phyloP scores from a whole-genome alignment of 1,139 yeast genomes.

The Williopsis jadinii region DNA sequence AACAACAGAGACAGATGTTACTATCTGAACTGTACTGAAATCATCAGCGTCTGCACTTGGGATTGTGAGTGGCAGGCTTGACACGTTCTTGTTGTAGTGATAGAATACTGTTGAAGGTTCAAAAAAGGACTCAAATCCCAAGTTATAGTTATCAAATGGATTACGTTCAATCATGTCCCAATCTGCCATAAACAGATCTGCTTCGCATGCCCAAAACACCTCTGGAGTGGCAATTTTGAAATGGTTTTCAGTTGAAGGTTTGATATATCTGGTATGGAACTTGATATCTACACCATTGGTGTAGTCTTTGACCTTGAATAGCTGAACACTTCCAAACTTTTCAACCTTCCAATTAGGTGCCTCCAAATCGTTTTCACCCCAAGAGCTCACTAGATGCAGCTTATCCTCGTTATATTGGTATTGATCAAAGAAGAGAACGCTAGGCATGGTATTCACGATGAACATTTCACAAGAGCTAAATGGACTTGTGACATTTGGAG shows the following conservation, averaged over 20 bases:
- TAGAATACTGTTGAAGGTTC: slow-evolving; percentile 37
- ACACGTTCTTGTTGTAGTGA: slow-evolving; percentile 18
- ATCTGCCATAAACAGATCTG: slow-evolving; percentile 20
- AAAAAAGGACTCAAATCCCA: slow-evolving; percentile 39
- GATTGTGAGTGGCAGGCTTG: slow-evolving; percentile 22
- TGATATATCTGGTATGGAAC: slow-evolving; percentile 42
- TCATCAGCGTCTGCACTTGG: slow-evolving; percentile 30
- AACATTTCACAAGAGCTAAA: slow-evolving; percentile 26
- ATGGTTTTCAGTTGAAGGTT: slow-evolving; percentile 27
- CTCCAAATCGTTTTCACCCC: slow-evolving; percentile 32
- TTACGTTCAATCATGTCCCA: slow-evolving; percentile 18
- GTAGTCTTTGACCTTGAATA: slow-evolving; percentile 29
- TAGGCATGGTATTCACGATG: slow-evolving; percentile 24
- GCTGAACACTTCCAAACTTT: slow-evolving; percentile 35
- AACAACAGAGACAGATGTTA: slow-evolving; percentile 26
- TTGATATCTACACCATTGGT: slow-evolving; percentile 26
- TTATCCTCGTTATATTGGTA: slow-evolving; percentile 29
- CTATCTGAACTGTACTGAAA: slow-evolving; percentile 24
- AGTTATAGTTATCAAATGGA: slow-evolving; percentile 27
- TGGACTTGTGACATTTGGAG: slow-evolving; percentile 11
- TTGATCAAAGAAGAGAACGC: slow-evolving; percentile 29
- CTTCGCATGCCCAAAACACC: slow-evolving; percentile 44
- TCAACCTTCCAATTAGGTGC: slow-evolving; percentile 41
- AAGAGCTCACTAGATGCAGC: slow-evolving; percentile 21
- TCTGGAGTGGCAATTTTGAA: slow-evolving; percentile 30